Evolutionary conservation across 2,329 filamentous ascomycete species (phyloP).

Genomic region (Verticillium nubilum): DNA sequence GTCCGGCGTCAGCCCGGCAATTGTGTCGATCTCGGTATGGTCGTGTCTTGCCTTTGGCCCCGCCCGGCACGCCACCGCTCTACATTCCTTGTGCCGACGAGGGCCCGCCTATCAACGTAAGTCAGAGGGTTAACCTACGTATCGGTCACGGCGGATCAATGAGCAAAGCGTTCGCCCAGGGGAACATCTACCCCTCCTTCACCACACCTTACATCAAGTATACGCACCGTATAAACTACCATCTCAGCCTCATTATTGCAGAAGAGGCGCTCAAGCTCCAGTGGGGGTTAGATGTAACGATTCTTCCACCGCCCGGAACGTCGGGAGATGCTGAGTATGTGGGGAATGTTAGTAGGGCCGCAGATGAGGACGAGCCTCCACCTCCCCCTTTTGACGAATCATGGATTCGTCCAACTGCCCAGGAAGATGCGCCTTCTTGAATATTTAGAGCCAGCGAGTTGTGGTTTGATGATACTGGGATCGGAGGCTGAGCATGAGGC

Average conservation of each 20-base stretch:
- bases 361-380: neutral
- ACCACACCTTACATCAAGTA: neutral
- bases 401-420: neutral
- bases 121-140: neutral
- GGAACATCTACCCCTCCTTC: neutral
- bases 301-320: neutral
- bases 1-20: neutral
- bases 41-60: neutral
- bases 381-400: neutral
- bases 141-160: neutral
- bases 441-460: too few species aligned
- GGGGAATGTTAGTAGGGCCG: neutral
- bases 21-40: neutral
- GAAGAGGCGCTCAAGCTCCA: neutral
- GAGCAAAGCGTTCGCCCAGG: neutral
- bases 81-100: constrained; percentile 1
- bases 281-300: neutral
- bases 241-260: neutral
- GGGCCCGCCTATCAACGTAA: neutral
- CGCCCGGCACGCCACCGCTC: neutral
- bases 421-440: neutral
- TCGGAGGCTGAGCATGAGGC: too few species aligned
- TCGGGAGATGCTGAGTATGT: neutral
- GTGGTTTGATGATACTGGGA: too few species aligned
- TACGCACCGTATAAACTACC: neutral